Percentiles rank a stretch among this genome's conserved stretches.
Conservation (phyloP, 371 early-diverging fungal species). For the Mortierella sp. region DNA sequence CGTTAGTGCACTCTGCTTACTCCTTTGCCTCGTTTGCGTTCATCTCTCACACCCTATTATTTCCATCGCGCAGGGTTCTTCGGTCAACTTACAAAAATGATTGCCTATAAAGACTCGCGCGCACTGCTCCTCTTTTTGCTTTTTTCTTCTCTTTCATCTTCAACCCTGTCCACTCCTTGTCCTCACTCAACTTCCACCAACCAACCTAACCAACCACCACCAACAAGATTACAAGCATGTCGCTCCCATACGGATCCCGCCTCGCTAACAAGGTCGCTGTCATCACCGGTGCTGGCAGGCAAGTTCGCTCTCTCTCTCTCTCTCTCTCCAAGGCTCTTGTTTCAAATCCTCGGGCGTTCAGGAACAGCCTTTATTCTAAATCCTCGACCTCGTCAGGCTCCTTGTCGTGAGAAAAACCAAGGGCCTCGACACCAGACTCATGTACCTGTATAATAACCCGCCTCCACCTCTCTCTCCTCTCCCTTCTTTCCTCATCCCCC, state of each 20-base stretch:
- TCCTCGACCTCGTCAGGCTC: neutral
- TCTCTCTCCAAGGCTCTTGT: neutral
- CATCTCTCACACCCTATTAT: neutral
- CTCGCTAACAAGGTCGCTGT: constrained; percentile 85
- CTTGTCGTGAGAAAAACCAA: neutral
- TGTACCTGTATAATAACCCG: neutral
- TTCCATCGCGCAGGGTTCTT: neutral
- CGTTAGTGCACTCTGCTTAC: neutral
- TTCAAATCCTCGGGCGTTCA: neutral
- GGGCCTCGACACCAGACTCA: neutral
- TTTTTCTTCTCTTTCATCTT: neutral
- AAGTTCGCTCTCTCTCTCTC: constrained; percentile 14
- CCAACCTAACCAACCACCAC: neutral
- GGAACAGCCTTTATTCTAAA: neutral
- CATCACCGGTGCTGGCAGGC: constrained; percentile 90
- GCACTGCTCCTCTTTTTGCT: constrained; percentile 9
- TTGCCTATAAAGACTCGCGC: constrained; percentile 14
- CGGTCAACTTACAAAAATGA: neutral
- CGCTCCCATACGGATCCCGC: constrained; percentile 55
- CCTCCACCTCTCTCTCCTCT: too few relatives aligned
- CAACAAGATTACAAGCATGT: constrained; percentile 27
- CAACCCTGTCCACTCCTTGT: neutral
- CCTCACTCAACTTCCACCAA: neutral
- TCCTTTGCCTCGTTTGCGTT: neutral
- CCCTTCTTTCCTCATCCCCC: neutral